A percentile compares a stretch with the other conserved stretches of the same genome.
Evolutionary conservation across 306 rosid species (phyloP).

Genomic region (Glycine tomentella): DNA sequence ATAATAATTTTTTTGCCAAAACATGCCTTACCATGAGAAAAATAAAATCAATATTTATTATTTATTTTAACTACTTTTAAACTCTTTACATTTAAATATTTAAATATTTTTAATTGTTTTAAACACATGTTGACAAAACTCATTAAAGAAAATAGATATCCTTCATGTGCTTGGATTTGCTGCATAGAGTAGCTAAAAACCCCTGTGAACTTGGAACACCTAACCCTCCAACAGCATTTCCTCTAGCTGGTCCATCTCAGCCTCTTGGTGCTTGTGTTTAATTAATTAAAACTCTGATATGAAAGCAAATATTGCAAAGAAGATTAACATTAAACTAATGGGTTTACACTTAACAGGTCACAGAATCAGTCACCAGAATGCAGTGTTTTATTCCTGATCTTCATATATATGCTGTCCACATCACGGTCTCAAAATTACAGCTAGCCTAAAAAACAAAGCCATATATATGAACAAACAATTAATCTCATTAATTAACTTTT

Average conservation of each 20-base stretch:
- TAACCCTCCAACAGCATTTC: background rate
- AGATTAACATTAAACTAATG: slow-evolving; percentile 26
- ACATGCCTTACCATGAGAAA: too few species aligned
- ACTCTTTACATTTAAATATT: too few species aligned
- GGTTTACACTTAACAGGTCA: background rate
- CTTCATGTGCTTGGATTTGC: background rate
- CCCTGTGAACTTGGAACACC: slow-evolving; percentile 33
- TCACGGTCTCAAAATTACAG: slow-evolving; percentile 9
- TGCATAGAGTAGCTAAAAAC: too few species aligned
- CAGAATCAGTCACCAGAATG: slow-evolving; percentile 30
- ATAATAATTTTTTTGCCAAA: too few species aligned
- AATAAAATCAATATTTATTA: too few species aligned
- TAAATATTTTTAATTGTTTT: background rate
- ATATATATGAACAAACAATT: slow-evolving; percentile 7
- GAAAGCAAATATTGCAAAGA: background rate
- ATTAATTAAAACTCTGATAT: background rate
- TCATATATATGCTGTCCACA: slow-evolving; percentile 40
- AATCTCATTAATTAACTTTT: background rate
- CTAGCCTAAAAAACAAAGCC: too few species aligned
- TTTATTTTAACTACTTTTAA: background rate
- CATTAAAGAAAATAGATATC: background rate
- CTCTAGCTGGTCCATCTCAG: slow-evolving; percentile 23
- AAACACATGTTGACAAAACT: background rate
- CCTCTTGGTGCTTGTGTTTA: too few species aligned
- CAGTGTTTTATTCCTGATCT: slow-evolving; percentile 42